Base-by-base conservation (phyloP, 1,284 basidiomycete species). In the Cutaneotrichosporon mucoides region DNA sequence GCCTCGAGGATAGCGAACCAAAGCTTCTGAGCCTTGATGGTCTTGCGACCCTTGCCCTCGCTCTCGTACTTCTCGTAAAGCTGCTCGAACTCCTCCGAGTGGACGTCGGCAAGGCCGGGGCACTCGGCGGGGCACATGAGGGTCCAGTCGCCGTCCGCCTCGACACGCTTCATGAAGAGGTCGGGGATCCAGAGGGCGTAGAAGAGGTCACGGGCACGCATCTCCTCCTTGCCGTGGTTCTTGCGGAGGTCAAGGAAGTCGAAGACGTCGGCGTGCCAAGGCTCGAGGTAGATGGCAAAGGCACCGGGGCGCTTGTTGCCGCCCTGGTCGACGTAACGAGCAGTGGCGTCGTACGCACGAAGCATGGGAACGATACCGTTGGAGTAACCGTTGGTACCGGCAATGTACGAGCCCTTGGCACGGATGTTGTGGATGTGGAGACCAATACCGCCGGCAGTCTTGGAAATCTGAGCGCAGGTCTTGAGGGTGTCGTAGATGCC, bases 341-440 rank as follows among this genome's bases (percentile, higher is more conserved):
- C 96, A 6, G 96, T 99, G 11, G 96, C 94, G 75, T 99, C 96
- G 79, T 89, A 99, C 0, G 92, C 95, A 61, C 96, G 90, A 53
- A 99, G 88, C 96, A 99, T 99, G 40, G 96, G 96, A 1, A 99
- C 92, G 72, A 99, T 98, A 66, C 96, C 96, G 73, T 99, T 99
- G 9, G 92, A 97, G 79, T 95, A 94, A 5, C 96, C 95, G 78
- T 97, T 97, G 53, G 94, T 98, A 41, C 94, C 65, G 56, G 67
- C 68, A 60, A 79, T 79, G 79, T 81, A 83, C 33, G 80, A 78
- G 84, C 95, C 95, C 61, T 95, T 98, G 34, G 93, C 92, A 56
- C 96, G 89, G 70, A 99, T 98, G 79, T 89, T 90, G 82, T 98
- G 94, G 68, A 99, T 97, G 80, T 84, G 92, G 62, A 99, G 81